Evolutionary conservation across 257 asterid species (phyloP), one percentile per base, ranked within the genome.

Genomic region (Nicotiana paniculata): DNA sequence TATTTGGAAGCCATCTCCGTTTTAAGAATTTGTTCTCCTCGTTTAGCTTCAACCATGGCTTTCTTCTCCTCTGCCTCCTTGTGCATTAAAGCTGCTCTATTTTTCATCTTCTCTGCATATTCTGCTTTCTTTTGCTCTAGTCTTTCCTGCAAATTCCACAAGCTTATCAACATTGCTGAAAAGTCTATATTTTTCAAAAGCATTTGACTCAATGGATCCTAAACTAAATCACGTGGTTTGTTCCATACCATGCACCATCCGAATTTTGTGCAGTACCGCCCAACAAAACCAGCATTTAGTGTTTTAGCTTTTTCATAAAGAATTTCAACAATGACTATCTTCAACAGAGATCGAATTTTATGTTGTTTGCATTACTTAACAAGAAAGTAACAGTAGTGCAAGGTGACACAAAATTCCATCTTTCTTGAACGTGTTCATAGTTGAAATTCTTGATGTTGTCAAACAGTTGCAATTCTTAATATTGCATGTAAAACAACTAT

Each of bases 41-140:
- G 92, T 72, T 43, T 86, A 17, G 95, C 91, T 21, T 90, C 90
- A 28, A 90, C 91, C 86, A 77, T 79, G 55, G 97, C 97, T 61
- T 90, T 90, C 86, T 91, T 90, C 89, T 95, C 96, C 66, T 95
- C 97, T 3, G 98, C 97, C 68, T 85, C 87, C 84, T 90, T 92
- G 88, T 93, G 97, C 69, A 95, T 61, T n/a, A 81, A 48, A 58
- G 96, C 95, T 46, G 90, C 89, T 86, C 89, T 91, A 93, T 95
- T 93, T 33, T 77, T 89, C 85, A 91, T 85, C 70, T 84, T 90
- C 77, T 93, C 97, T 13, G 87, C 96, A 57, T 92, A 90, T 72
- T 84, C 91, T 80, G 92, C 98, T 84, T 90, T 95, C 90, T 95
- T 90, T 85, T 86, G 90, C 88, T 90, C 91, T 80, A 92, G 37